Percentiles rank a stretch among this genome's conserved stretches.
phyloP scores from a whole-genome alignment of 2,329 filamentous ascomycete genomes.

The Talaromyces piceae region DNA sequence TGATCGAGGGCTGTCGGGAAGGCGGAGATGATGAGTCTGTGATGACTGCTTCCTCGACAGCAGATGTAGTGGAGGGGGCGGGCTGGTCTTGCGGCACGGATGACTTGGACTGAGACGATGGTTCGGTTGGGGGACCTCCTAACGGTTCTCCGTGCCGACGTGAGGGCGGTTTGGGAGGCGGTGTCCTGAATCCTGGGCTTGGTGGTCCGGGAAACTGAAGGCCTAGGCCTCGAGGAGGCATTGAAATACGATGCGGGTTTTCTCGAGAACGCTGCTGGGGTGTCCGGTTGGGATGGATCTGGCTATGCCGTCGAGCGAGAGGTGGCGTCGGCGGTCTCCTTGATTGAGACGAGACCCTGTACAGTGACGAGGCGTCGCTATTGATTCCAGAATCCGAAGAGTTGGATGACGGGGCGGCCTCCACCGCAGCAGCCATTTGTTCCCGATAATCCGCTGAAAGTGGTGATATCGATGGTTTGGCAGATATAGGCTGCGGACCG shows the following conservation, averaged over 20 bases:
- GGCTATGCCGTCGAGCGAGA: conserved; percentile 41
- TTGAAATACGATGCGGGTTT: conserved; percentile 24
- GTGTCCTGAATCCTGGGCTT: conserved; percentile 32
- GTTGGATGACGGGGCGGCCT: conserved; percentile 32
- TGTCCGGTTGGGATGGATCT: conserved; percentile 30
- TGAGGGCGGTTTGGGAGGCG: conserved; percentile 51
- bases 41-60: conserved; percentile 13
- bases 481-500: conserved; percentile 19
- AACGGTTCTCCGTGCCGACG: conserved; percentile 29
- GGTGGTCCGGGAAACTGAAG: conserved; percentile 25
- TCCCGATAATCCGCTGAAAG: conserved; percentile 27
- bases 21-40: conserved; percentile 16
- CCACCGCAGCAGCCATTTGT: conserved; percentile 55
- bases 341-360: conserved; percentile 26
- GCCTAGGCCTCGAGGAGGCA: conserved; percentile 41
- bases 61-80: not conserved
- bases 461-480: conserved; percentile 16
- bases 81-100: conserved; percentile 6
- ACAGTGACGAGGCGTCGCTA: conserved; percentile 16
- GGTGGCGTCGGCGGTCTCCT: conserved; percentile 44
- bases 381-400: not conserved
- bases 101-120: conserved; percentile 8
- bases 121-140: conserved; percentile 11
- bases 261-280: conserved; percentile 24
- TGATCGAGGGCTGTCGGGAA: conserved; percentile 19